Evolutionary conservation across 495 filamentous ascomycete species (phyloP).

Genomic region (Neurospora sp.): DNA sequence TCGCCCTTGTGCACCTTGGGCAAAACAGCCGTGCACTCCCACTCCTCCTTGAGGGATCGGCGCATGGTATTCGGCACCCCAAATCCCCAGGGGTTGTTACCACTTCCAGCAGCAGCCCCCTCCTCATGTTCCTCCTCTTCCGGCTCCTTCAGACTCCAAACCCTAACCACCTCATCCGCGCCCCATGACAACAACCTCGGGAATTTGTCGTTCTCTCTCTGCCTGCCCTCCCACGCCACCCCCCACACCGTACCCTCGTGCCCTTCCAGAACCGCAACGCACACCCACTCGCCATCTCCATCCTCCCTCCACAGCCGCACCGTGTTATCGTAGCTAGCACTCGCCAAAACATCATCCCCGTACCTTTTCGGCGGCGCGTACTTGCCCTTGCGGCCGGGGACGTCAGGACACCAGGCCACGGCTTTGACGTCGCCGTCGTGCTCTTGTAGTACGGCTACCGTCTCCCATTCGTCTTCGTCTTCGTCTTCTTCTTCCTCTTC

Average conservation of each 20-base stretch:
- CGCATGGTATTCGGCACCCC: slow-evolving; percentile 75
- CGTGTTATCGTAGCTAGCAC: slow-evolving; percentile 84
- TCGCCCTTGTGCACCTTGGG: slow-evolving; percentile 68
- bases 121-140: slow-evolving; percentile 30
- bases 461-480: slow-evolving; percentile 90
- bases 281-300: slow-evolving; percentile 78
- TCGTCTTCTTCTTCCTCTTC: slow-evolving; percentile 24
- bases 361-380: slow-evolving; percentile 19
- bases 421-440: slow-evolving; percentile 92
- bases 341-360: slow-evolving; percentile 59
- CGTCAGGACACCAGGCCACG: slow-evolving; percentile 73
- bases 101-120: not conserved
- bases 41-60: slow-evolving; percentile 63
- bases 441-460: slow-evolving; percentile 85
- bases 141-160: slow-evolving; percentile 63
- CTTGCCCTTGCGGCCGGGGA: slow-evolving; percentile 31
- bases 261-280: slow-evolving; percentile 68
- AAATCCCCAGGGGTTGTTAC: slow-evolving; percentile 3
- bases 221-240: slow-evolving; percentile 62
- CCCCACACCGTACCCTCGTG: slow-evolving; percentile 83
- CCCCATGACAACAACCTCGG: slow-evolving; percentile 68
- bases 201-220: slow-evolving; percentile 24
- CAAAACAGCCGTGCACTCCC: slow-evolving; percentile 61
- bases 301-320: slow-evolving; percentile 85
- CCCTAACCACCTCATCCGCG: slow-evolving; percentile 63